Evolutionary conservation across 257 asterid genomes (phyloP).

Genomic region (Rhazya stricta): DNA sequence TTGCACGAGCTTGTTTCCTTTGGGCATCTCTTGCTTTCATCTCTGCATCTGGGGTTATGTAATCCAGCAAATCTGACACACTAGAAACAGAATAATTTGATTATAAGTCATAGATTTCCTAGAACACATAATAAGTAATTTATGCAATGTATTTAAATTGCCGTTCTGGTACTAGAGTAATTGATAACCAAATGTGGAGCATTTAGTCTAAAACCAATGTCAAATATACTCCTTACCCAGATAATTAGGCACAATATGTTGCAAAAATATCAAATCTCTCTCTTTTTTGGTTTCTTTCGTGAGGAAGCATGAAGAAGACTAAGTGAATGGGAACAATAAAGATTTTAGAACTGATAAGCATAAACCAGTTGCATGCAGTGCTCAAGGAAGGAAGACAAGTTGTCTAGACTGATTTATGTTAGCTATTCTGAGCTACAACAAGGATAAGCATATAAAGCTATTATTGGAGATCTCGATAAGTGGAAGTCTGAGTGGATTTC

Average conservation of each 20-base stretch:
- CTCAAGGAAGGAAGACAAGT: no score
- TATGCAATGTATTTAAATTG: not conserved
- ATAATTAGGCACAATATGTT: not conserved
- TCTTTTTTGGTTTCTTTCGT: no score
- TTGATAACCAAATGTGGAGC: not conserved
- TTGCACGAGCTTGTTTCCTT: slow-evolving; percentile 79
- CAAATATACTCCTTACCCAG: not conserved
- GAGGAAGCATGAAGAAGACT: no score
- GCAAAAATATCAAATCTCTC: no score
- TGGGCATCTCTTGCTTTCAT: slow-evolving; percentile 84
- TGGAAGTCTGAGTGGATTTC: no score
- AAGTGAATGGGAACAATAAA: not conserved
- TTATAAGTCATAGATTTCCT: not conserved
- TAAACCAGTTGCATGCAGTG: not conserved
- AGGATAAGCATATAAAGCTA: no score
- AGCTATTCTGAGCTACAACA: no score
- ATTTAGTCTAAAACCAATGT: not conserved
- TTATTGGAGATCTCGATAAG: no score
- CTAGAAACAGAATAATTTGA: slow-evolving; percentile 26
- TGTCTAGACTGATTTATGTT: no score
- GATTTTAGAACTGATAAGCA: not conserved
- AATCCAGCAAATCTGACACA: slow-evolving; percentile 83
- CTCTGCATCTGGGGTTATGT: slow-evolving; percentile 83
- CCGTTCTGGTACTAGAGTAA: not conserved
- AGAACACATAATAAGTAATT: no score